Evolutionary conservation across 2,329 filamentous ascomycete species (phyloP).

Genomic region (Chaetomium sp.): DNA sequence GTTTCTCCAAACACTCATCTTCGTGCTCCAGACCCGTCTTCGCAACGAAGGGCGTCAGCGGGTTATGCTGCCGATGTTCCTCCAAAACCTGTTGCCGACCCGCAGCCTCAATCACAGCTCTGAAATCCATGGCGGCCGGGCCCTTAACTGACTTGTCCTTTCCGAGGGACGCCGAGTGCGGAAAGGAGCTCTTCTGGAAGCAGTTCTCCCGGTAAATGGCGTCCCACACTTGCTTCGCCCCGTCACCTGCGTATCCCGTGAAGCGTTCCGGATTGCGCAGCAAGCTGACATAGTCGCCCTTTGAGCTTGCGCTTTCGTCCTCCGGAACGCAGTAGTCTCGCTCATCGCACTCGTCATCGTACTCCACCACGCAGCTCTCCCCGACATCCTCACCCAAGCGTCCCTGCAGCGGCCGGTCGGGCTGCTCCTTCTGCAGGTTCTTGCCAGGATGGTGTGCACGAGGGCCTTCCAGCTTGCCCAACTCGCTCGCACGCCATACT

Average conservation of each 20-base stretch:
- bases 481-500: slow-evolving; percentile 85
- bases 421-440: slow-evolving; percentile 63
- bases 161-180: slow-evolving; percentile 51
- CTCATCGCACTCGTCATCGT: slow-evolving; percentile 94
- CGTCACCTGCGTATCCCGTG: slow-evolving; percentile 83
- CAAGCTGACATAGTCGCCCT: slow-evolving; percentile 94
- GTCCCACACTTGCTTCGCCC: slow-evolving; percentile 88
- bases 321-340: slow-evolving; percentile 95
- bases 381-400: slow-evolving; percentile 78
- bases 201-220: slow-evolving; percentile 97
- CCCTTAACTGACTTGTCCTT: slow-evolving; percentile 37
- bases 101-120: slow-evolving; percentile 52
- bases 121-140: slow-evolving; percentile 54
- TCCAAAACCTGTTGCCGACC: slow-evolving; percentile 57
- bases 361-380: slow-evolving; percentile 95
- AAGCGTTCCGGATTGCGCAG: slow-evolving; percentile 91
- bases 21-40: slow-evolving; percentile 67
- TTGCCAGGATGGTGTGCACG: slow-evolving; percentile 82
- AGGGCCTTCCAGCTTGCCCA: slow-evolving; percentile 87
- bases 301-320: slow-evolving; percentile 77
- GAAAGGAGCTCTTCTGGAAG: slow-evolving; percentile 66
- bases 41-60: slow-evolving; percentile 53
- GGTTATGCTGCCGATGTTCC: slow-evolving; percentile 48
- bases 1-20: slow-evolving; percentile 93
- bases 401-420: slow-evolving; percentile 70